phyloP scores from a whole-genome alignment of 2,329 filamentous ascomycete species.

The Xylaria sp. region DNA sequence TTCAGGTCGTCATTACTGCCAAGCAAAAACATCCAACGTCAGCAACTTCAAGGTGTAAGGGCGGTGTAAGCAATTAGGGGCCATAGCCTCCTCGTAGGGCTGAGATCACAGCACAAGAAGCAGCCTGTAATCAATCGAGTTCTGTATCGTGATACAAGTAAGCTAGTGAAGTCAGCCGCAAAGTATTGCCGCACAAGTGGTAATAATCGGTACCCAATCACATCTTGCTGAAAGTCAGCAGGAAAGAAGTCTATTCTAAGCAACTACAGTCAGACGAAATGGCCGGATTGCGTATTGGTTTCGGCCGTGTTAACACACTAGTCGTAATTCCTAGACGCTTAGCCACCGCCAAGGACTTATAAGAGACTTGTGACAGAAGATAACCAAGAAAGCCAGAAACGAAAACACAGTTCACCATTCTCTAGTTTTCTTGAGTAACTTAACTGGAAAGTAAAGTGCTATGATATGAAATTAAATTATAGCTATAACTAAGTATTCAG shows the following conservation, averaged over 20 bases:
- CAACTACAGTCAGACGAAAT: background rate
- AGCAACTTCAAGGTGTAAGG: constrained; percentile 15
- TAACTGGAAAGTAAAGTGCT: too few relatives aligned
- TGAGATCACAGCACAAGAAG: constrained; percentile 7
- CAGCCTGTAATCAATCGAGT: background rate
- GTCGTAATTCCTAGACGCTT: background rate
- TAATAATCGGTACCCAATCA: background rate
- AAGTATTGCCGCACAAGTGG: background rate
- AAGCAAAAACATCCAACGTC: constrained; percentile 31
- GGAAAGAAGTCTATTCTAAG: background rate
- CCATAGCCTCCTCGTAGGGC: constrained; percentile 29
- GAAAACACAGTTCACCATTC: too few relatives aligned
- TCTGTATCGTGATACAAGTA: background rate
- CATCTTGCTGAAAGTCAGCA: constrained; percentile 7
- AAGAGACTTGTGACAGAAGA: background rate
- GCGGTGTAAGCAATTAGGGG: constrained; percentile 19
- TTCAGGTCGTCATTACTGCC: background rate
- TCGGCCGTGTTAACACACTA: background rate
- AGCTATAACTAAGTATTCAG: too few relatives aligned
- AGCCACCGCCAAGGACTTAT: background rate
- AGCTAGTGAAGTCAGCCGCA: background rate
- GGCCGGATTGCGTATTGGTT: background rate
- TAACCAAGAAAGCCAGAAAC: too few relatives aligned
- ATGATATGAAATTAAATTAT: too few relatives aligned
- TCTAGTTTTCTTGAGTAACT: too few relatives aligned